These are phyloP conservation scores for Sporothrix pseudoabietina DNA, from an alignment of 2,329 filamentous ascomycete genomes.

Conservation along the genomic window DNA sequence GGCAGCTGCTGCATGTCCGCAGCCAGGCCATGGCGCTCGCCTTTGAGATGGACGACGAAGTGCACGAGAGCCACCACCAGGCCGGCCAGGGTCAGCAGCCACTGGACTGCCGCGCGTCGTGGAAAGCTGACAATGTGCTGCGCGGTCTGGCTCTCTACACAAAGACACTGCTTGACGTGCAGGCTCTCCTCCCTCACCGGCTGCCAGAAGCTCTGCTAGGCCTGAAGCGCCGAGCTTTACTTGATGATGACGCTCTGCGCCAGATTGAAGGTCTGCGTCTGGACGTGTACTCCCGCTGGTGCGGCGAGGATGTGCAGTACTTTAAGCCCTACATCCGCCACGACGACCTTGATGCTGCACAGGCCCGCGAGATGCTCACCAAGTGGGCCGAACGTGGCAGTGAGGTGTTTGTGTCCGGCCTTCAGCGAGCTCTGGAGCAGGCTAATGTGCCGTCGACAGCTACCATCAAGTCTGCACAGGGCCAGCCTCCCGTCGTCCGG, in stretches of 20 bases:
- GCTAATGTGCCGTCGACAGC: not conserved
- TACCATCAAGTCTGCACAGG: not conserved
- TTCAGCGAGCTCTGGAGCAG: constrained; percentile 59
- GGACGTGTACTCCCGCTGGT: constrained; percentile 77
- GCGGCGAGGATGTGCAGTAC: constrained; percentile 76
- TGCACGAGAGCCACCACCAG: constrained; percentile 31
- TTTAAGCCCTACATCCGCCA: constrained; percentile 88
- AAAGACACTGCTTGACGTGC: constrained; percentile 68
- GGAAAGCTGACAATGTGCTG: constrained; percentile 55
- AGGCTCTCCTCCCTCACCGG: constrained; percentile 71
- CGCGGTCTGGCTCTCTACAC: constrained; percentile 72
- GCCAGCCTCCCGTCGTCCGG: not conserved
- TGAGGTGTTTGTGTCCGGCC: constrained; percentile 61
- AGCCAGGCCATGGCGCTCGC: constrained; percentile 66
- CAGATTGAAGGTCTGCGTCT: constrained; percentile 70
- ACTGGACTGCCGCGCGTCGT: constrained; percentile 39
- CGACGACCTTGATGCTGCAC: constrained; percentile 67
- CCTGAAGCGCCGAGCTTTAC: constrained; percentile 69
- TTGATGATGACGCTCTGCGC: constrained; percentile 70
- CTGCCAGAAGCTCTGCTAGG: constrained; percentile 68
- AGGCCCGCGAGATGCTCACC: constrained; percentile 62
- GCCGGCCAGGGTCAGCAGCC: not conserved
- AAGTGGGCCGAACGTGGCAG: constrained; percentile 66
- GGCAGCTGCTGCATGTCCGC: constrained; percentile 75
- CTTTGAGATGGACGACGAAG: constrained; percentile 55